phyloP scores from a whole-genome alignment of 257 asterid species.

The Solanum megistacrolobum region DNA sequence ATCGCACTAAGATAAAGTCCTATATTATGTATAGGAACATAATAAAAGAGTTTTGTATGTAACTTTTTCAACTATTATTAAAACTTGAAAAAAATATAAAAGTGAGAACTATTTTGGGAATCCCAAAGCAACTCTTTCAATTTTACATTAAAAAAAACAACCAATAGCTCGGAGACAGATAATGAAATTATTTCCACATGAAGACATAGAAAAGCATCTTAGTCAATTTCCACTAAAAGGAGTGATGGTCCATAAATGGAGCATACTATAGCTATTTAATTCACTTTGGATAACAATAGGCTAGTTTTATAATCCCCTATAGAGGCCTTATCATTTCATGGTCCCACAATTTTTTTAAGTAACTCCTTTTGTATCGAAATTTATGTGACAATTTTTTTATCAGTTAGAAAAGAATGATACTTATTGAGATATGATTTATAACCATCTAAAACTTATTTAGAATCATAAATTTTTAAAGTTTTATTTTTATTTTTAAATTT shows the following conservation, averaged over 20 bases:
- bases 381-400: not conserved
- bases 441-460: not conserved
- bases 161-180: not conserved
- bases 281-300: not conserved
- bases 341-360: not conserved
- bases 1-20: not conserved
- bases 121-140: not conserved
- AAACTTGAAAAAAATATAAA: not conserved
- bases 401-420: not conserved
- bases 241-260: not conserved
- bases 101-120: not conserved
- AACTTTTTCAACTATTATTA: too few species aligned
- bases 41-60: not conserved
- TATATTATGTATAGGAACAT: not conserved
- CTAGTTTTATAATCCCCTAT: not conserved
- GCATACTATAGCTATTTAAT: not conserved
- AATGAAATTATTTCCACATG: not conserved
- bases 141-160: not conserved
- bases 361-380: not conserved
- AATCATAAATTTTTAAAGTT: not conserved
- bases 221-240: not conserved
- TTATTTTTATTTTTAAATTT: not conserved
- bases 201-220: conserved; percentile 1
- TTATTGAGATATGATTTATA: not conserved
- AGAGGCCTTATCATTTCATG: not conserved